Conservation (phyloP, 192 early-diverging fungal genomes). For the Backusella sp. region DNA sequence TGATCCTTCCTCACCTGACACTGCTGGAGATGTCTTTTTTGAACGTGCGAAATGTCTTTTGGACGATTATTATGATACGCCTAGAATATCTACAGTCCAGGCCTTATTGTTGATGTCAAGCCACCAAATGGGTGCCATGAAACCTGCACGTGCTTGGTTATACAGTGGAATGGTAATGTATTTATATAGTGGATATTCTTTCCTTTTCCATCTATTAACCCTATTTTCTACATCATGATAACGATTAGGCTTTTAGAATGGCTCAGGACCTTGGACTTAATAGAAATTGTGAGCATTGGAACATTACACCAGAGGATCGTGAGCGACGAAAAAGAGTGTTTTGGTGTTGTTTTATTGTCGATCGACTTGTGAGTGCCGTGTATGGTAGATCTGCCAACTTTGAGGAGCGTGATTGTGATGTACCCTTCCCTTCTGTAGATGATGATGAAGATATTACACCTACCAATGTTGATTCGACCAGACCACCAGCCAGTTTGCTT, state of each 20-base stretch:
- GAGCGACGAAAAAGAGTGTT: conserved; percentile 69
- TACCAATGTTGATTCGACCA: not conserved
- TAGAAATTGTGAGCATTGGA: conserved; percentile 61
- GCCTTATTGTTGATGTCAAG: conserved; percentile 64
- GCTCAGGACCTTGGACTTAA: conserved; percentile 80
- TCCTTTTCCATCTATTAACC: not conserved
- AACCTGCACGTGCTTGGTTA: conserved; percentile 67
- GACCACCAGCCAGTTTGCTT: conserved; percentile 19
- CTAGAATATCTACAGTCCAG: conserved; percentile 60
- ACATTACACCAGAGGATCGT: conserved; percentile 49
- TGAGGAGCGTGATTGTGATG: conserved; percentile 48
- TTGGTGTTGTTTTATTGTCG: conserved; percentile 74
- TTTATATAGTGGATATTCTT: not conserved
- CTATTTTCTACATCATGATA: not conserved
- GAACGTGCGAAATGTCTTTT: conserved; percentile 67
- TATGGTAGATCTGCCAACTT: conserved; percentile 58
- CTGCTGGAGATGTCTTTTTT: conserved; percentile 56
- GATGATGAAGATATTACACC: conserved; percentile 22
- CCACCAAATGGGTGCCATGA: conserved; percentile 68
- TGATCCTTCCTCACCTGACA: conserved; percentile 43
- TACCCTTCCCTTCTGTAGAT: conserved; percentile 35
- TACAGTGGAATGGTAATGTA: conserved; percentile 62
- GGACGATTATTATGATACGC: conserved; percentile 62
- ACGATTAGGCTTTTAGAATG: conserved; percentile 59
- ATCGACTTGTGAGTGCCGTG: conserved; percentile 62